These are phyloP conservation scores for Ceriops decandra DNA, from an alignment of 345 rosid genomes.

Conservation along the genomic window DNA sequence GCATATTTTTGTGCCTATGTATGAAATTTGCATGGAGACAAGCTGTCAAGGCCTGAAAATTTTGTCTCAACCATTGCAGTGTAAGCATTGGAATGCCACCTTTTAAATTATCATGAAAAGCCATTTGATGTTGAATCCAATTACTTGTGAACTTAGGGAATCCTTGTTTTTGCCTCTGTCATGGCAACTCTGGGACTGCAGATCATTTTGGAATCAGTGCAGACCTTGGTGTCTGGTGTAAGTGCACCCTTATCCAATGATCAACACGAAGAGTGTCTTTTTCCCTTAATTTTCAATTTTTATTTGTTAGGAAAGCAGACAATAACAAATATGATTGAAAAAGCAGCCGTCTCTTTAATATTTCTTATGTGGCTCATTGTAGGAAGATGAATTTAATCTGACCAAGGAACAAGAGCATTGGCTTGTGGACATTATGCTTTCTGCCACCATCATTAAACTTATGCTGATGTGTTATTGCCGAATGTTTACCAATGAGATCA, in stretches of 20 bases:
- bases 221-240: constrained; percentile 68
- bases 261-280: not conserved
- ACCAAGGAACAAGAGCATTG: constrained; percentile 70
- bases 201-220: constrained; percentile 86
- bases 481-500: constrained; percentile 77
- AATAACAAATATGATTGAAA: constrained; percentile 12
- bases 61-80: too few relatives aligned
- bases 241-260: constrained; percentile 25
- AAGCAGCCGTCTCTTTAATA: constrained; percentile 8
- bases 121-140: not conserved
- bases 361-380: constrained; percentile 20
- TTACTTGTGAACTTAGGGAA: constrained; percentile 50
- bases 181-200: constrained; percentile 99
- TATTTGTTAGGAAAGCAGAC: constrained; percentile 6
- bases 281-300: not conserved
- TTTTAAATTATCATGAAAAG: constrained; percentile 1
- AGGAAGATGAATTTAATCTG: constrained; percentile 68
- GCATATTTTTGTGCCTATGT: too few relatives aligned
- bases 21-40: too few relatives aligned
- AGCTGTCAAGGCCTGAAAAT: too few relatives aligned
- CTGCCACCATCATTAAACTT: constrained; percentile 80
- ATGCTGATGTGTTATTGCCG: constrained; percentile 71
- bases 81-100: too few relatives aligned
- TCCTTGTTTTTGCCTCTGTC: constrained; percentile 97
- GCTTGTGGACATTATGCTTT: constrained; percentile 96